These are phyloP conservation scores for Euphorbia peplus DNA, from an alignment of 345 rosid species.

Conservation along the genomic window DNA sequence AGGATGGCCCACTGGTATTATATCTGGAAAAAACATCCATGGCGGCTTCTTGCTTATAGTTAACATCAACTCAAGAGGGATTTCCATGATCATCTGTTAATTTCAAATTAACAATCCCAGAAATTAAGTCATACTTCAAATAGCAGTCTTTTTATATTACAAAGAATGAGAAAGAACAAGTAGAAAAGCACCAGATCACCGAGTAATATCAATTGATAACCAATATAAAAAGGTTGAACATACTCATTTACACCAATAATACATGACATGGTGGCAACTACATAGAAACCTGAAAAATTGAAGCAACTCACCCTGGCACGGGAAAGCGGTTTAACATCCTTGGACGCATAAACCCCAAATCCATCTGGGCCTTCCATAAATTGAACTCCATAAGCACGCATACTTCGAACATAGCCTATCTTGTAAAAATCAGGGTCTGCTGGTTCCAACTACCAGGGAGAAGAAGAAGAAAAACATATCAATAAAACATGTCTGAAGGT, in stretches of 20 bases:
- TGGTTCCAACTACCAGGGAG: slow-evolving; percentile 44
- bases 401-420: slow-evolving; percentile 76
- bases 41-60: slow-evolving; percentile 82
- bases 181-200: background rate
- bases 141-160: background rate
- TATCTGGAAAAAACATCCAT: slow-evolving; percentile 98
- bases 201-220: background rate
- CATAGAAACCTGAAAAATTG: background rate
- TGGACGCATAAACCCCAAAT: slow-evolving; percentile 87
- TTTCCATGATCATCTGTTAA: slow-evolving; percentile 84
- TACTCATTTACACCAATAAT: background rate
- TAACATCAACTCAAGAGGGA: slow-evolving; percentile 86
- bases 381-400: slow-evolving; percentile 89
- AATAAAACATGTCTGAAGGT: background rate
- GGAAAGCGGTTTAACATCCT: slow-evolving; percentile 74
- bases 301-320: slow-evolving; percentile 74
- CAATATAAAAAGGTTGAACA: background rate
- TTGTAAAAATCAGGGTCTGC: slow-evolving; percentile 94
- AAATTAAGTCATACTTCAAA: background rate
- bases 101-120: slow-evolving; percentile 14
- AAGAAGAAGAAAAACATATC: background rate
- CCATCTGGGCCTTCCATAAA: slow-evolving; percentile 92
- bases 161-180: background rate
- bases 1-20: slow-evolving; percentile 87
- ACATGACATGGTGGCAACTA: slow-evolving; percentile 4